phyloP scores from a whole-genome alignment of 495 filamentous ascomycete genomes.

The Wilcoxina mikolae region DNA sequence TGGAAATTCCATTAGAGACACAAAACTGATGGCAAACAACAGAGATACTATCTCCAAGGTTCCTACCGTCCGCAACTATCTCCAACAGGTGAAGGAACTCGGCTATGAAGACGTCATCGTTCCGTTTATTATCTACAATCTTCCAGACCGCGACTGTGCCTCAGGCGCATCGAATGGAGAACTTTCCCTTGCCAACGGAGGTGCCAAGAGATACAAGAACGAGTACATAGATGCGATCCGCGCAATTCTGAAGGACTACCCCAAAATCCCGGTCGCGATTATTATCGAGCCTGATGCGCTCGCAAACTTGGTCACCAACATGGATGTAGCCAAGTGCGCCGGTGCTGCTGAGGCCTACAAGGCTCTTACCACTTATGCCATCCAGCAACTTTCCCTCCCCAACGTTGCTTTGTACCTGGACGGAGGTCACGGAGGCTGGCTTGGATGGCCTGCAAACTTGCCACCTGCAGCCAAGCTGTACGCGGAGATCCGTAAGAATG shows the following conservation, averaged over 20 bases:
- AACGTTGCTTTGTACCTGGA: constrained; percentile 78
- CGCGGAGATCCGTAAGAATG: constrained; percentile 49
- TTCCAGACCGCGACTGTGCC: constrained; percentile 46
- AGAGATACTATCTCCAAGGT: constrained; percentile 35
- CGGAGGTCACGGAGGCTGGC: constrained; percentile 66
- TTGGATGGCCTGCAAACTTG: constrained; percentile 65
- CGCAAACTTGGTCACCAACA: constrained; percentile 68
- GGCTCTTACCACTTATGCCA: constrained; percentile 55
- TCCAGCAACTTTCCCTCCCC: constrained; percentile 53
- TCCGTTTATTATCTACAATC: constrained; percentile 44
- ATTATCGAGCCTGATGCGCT: constrained; percentile 64
- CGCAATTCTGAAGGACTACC: constrained; percentile 38
- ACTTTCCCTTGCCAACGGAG: constrained; percentile 36
- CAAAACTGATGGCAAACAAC: neutral
- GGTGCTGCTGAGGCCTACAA: constrained; percentile 50
- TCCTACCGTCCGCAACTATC: constrained; percentile 34
- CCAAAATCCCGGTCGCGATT: constrained; percentile 40
- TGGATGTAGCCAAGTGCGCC: constrained; percentile 46
- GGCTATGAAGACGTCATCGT: constrained; percentile 36
- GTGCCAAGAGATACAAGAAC: constrained; percentile 13
- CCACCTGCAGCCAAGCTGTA: constrained; percentile 54
- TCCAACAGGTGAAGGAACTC: constrained; percentile 32
- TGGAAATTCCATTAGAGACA: neutral
- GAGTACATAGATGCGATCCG: constrained; percentile 38
- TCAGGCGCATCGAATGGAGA: constrained; percentile 51